phyloP scores from a whole-genome alignment of 2,329 filamentous ascomycete species.

The Aspergillus puulaauensis region DNA sequence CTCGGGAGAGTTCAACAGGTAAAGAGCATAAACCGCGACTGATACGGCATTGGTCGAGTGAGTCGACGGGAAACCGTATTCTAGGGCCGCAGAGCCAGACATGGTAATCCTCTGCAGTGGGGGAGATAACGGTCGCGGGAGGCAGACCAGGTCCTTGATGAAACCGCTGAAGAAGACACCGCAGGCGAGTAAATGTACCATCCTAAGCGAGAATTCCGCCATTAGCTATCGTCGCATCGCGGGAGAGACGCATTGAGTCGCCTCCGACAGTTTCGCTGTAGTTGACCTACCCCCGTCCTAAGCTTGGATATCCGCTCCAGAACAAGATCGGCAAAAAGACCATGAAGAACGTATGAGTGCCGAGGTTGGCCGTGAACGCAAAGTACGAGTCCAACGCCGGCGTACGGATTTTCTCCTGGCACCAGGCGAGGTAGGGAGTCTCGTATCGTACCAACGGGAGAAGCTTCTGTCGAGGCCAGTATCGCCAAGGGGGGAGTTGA shows the following conservation, averaged over 20 bases:
- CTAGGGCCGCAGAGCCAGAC: conserved; percentile 90
- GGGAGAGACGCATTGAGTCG: neutral
- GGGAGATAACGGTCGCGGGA: conserved; percentile 87
- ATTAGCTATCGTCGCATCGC: conserved; percentile 14
- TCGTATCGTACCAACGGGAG: conserved; percentile 91
- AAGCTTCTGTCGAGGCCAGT: conserved; percentile 73
- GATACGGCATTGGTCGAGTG: conserved; percentile 97
- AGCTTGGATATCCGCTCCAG: conserved; percentile 85
- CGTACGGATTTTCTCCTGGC: conserved; percentile 78
- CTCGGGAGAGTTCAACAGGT: conserved; percentile 66
- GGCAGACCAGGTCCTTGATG: conserved; percentile 88
- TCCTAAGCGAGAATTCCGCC: conserved; percentile 27
- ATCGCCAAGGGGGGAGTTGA: conserved; percentile 84
- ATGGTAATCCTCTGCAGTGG: conserved; percentile 93
- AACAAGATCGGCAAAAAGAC: conserved; percentile 89
- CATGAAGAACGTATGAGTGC: conserved; percentile 99
- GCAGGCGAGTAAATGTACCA: conserved; percentile 70
- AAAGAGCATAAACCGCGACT: conserved; percentile 79
- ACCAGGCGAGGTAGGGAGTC: conserved; percentile 85
- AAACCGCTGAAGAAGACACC: conserved; percentile 90
- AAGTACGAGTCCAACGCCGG: conserved; percentile 93
- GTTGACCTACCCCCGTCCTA: conserved; percentile 78
- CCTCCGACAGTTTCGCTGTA: neutral
- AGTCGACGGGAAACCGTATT: conserved; percentile 96
- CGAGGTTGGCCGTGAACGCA: conserved; percentile 91